Percentiles rank a stretch among this genome's conserved stretches.
Conservation (phyloP, 2,329 filamentous ascomycete species). For the Pseudocercospora cruenta region DNA sequence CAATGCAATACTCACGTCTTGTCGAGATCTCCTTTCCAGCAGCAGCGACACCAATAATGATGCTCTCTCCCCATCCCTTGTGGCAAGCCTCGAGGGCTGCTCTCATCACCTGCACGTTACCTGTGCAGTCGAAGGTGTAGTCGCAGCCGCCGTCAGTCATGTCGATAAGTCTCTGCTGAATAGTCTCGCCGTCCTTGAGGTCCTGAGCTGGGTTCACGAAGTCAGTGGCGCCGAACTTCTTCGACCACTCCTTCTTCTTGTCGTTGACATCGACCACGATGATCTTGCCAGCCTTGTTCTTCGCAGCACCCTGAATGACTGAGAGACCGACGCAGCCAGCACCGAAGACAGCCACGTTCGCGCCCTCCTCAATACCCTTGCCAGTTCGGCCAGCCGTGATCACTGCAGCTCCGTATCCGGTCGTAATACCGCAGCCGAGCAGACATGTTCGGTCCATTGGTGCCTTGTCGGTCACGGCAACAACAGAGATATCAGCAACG, state of each 20-base stretch:
- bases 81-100: slow-evolving; percentile 96
- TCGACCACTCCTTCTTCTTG: slow-evolving; percentile 84
- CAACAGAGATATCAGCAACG: slow-evolving; percentile 96
- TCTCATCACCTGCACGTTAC: slow-evolving; percentile 94
- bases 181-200: slow-evolving; percentile 66
- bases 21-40: slow-evolving; percentile 95
- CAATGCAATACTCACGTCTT: slow-evolving; percentile 68
- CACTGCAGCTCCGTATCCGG: slow-evolving; percentile 91
- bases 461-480: slow-evolving; percentile 85
- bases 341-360: slow-evolving; percentile 89
- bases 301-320: slow-evolving; percentile 90
- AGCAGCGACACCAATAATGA: slow-evolving; percentile 95
- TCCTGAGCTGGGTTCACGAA: slow-evolving; percentile 89
- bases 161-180: slow-evolving; percentile 91
- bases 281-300: slow-evolving; percentile 77
- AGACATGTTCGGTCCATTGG: slow-evolving; percentile 96
- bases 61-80: slow-evolving; percentile 98
- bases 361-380: slow-evolving; percentile 74
- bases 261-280: slow-evolving; percentile 84
- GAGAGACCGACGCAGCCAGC: slow-evolving; percentile 94
- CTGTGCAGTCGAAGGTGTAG: slow-evolving; percentile 99
- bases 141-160: slow-evolving; percentile 98
- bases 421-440: slow-evolving; percentile 97
- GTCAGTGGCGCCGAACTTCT: slow-evolving; percentile 94
- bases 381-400: slow-evolving; percentile 73